Base-by-base conservation (phyloP, 2,329 filamentous ascomycete genomes). In the Aspergillus phoenicis region DNA sequence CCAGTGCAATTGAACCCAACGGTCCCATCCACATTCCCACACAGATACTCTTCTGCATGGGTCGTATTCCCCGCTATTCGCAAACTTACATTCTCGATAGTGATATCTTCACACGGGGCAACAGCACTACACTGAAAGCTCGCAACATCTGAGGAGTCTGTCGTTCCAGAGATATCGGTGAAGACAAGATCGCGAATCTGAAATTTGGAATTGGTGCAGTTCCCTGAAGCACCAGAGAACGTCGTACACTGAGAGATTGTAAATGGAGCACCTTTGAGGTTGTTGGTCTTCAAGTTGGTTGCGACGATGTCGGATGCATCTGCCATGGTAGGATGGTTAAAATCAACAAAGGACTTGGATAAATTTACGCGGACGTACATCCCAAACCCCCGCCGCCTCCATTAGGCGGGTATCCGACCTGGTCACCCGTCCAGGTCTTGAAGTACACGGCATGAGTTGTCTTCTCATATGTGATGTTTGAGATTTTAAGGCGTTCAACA, bases 381-480 rank as follows among this genome's bases (percentile, higher is more conserved):
- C 84, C 84, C 0, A 81, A 67, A 3, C 85, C 85, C 15, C 83
- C 85, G 10, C 84, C 84, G 2, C 84, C 85, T 15, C 85, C 84
- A 64, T 88, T 87, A 1, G 84, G 84, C 1, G 83, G 83, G 54
- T 80, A 82, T 17, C 83, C 81, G 28, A 77, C 76, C 38, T 77
- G 77, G 8, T 81, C 71, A 17, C 82, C 83, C 0, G 83, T 84
- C 85, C 85, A 87, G 0, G 84, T 87, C 74, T 87, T 87, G 61
- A 87, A 70, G 64, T 85, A 84, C 20, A 67, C 78, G 1, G 77
- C 81, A 62, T 84, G 80, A 1, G 77, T 66, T 4, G 81, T 84
- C 60, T 82, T 77, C 52, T 77, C 64, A 55, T 80, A 79, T 2
- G 73, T 75, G 33, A 85, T 77, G 65, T 85, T 83, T 8, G 76